phyloP scores from a whole-genome alignment of 176 grass and related monocot genomes.

The Urochloa ruziziensis region DNA sequence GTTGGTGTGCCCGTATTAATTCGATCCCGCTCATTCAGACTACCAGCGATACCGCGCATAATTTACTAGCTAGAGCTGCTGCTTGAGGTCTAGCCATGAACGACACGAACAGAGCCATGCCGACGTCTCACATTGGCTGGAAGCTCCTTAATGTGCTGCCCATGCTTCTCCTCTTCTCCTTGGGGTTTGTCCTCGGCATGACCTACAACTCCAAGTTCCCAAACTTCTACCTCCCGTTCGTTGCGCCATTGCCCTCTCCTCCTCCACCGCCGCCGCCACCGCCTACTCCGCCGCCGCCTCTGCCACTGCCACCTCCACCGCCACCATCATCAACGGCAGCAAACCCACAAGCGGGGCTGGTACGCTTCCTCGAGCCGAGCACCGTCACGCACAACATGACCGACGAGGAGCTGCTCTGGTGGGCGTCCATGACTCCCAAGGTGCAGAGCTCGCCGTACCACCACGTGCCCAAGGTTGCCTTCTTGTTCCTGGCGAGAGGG shows the following conservation, averaged over 20 bases:
- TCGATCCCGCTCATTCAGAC: too few relatives aligned
- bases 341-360: neutral
- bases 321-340: neutral
- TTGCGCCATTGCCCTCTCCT: neutral
- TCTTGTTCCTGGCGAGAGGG: conserved; percentile 70
- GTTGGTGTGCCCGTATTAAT: neutral
- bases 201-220: conserved; percentile 31
- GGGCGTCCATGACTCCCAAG: conserved; percentile 62
- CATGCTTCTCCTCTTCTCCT: conserved; percentile 21
- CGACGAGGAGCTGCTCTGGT: conserved; percentile 58
- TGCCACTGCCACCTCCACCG: neutral
- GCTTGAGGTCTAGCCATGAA: neutral
- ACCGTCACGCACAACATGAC: conserved; percentile 48
- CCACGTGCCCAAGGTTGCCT: conserved; percentile 60
- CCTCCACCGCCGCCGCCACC: neutral
- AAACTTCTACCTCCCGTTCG: neutral
- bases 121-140: neutral
- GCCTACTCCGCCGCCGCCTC: neutral
- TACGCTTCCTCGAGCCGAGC: neutral
- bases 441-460: conserved; percentile 9
- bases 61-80: too few relatives aligned
- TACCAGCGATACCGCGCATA: too few relatives aligned
- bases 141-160: neutral
- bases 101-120: neutral
- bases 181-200: conserved; percentile 47